phyloP scores from a whole-genome alignment of 2,329 filamentous ascomycete genomes.

The Monilinia aucupariae region DNA sequence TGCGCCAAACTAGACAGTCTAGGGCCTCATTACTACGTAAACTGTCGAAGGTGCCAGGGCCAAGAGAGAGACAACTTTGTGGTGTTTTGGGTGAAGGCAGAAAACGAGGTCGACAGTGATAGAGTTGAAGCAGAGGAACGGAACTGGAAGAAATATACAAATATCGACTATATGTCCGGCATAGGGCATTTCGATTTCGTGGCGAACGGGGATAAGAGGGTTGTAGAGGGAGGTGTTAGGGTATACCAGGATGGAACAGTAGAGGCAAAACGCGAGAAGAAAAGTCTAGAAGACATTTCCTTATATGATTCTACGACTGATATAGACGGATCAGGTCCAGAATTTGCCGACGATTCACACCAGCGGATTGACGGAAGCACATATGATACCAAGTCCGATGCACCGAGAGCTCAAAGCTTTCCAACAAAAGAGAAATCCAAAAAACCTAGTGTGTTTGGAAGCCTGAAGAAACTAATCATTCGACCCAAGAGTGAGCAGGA shows the following conservation, averaged over 20 bases:
- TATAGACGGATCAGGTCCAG: neutral
- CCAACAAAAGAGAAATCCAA: neutral
- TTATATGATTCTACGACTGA: neutral
- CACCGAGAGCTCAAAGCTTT: neutral
- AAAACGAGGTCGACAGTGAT: neutral
- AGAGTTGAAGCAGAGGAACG: neutral
- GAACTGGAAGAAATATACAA: neutral
- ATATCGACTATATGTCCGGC: neutral
- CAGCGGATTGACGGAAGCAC: neutral
- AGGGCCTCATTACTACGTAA: neutral
- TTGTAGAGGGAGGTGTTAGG: neutral
- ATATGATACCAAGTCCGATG: neutral
- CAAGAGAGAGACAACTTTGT: neutral
- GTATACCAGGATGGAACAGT: neutral
- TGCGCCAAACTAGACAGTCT: neutral
- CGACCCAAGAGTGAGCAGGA: conserved; percentile 11
- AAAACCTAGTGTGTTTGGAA: neutral
- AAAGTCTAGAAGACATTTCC: neutral
- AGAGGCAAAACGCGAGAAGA: neutral
- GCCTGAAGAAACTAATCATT: neutral
- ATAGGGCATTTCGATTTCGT: conserved; percentile 3
- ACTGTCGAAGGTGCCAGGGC: conserved; percentile 7
- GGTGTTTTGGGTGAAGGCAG: neutral
- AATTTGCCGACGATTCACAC: neutral
- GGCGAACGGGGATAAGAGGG: neutral